phyloP scores from a whole-genome alignment of 2,329 filamentous ascomycete species.

The Helicocarpus griseus region DNA sequence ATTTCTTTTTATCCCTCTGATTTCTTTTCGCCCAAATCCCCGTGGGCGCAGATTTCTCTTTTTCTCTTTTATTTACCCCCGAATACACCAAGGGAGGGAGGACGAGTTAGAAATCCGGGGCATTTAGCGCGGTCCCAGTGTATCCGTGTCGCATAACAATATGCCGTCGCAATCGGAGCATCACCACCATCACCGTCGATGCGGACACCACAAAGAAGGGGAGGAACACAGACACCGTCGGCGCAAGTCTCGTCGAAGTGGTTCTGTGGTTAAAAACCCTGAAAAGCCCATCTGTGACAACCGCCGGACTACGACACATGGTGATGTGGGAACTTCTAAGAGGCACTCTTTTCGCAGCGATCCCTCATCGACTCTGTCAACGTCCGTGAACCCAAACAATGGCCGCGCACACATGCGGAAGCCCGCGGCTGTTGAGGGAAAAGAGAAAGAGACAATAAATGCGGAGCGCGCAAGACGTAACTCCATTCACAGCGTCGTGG shows the following conservation, averaged over 20 bases:
- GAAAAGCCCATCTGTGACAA: neutral
- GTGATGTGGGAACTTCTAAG: neutral
- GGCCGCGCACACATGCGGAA: neutral
- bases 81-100: no score
- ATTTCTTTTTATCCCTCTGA: no score
- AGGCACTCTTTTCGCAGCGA: neutral
- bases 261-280: neutral
- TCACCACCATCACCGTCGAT: neutral
- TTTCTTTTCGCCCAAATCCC: no score
- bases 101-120: no score
- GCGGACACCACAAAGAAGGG: neutral
- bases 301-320: neutral
- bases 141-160: neutral
- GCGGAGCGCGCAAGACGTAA: neutral
- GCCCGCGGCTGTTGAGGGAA: neutral
- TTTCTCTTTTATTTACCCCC: no score
- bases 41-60: no score
- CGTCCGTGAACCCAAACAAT: neutral
- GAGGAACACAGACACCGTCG: constrained; percentile 4
- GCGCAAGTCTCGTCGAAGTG: neutral
- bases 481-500: neutral
- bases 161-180: neutral
- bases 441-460: neutral
- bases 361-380: neutral
- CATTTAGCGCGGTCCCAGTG: no score